phyloP scores from a whole-genome alignment of 1,284 basidiomycete genomes.

The Cryptococcus neoformans region DNA sequence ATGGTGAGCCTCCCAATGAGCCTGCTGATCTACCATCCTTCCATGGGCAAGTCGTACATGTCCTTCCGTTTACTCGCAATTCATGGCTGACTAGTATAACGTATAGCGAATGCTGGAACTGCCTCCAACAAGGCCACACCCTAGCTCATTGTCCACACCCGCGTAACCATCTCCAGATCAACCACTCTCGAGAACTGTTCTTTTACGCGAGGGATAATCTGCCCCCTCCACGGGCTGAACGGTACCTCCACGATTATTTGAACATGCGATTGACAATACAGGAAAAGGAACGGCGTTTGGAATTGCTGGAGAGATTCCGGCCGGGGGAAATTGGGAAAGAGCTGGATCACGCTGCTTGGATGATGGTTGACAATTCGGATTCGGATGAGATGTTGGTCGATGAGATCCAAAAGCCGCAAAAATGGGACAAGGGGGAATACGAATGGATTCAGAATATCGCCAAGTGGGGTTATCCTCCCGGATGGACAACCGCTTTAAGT shows the following conservation, averaged over 20 bases:
- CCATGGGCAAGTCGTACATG: neutral
- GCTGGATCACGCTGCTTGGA: constrained; percentile 19
- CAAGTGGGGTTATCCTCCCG: constrained; percentile 31
- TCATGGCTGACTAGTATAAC: neutral
- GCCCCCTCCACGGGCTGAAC: constrained; percentile 8
- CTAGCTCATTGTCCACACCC: constrained; percentile 17
- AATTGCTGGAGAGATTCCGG: constrained; percentile 8
- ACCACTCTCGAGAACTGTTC: constrained; percentile 8
- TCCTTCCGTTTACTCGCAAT: neutral
- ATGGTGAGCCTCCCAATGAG: constrained; percentile 4
- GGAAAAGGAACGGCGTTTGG: constrained; percentile 15
- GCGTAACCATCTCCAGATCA: constrained; percentile 14
- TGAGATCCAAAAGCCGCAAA: too few species aligned
- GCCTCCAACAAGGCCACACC: constrained; percentile 14
- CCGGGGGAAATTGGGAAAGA: constrained; percentile 10
- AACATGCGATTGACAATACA: constrained; percentile 10
- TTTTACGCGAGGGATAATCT: constrained; percentile 6
- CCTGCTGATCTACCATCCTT: neutral
- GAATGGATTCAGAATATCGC: constrained; percentile 19
- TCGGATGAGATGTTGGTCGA: neutral
- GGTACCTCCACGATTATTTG: constrained; percentile 5
- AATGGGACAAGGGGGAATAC: constrained; percentile 1
- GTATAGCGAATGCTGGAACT: constrained; percentile 23
- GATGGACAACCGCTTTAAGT: constrained; percentile 21
- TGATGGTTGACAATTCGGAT: neutral